Percentiles rank a stretch among this genome's conserved stretches.
Conservation (phyloP, 805 yeast genomes). For the Yamadazyma kitorensis region DNA sequence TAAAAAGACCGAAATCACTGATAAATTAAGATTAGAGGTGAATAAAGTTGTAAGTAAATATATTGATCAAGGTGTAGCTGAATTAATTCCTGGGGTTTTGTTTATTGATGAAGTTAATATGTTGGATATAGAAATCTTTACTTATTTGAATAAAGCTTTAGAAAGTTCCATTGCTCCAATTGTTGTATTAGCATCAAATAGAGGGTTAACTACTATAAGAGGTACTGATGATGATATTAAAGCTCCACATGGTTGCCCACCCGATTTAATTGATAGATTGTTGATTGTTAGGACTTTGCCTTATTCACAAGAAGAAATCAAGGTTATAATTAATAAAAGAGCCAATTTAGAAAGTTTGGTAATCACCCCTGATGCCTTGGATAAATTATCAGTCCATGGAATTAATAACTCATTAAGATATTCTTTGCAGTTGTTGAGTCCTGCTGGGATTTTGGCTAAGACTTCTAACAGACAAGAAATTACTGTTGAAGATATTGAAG, state of each 20-base stretch:
- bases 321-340: conserved; percentile 77
- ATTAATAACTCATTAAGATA: conserved; percentile 80
- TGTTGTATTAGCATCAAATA: conserved; percentile 92
- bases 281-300: conserved; percentile 90
- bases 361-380: conserved; percentile 66
- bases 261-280: conserved; percentile 88
- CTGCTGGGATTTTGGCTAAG: conserved; percentile 80
- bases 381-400: conserved; percentile 71
- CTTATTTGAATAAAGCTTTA: conserved; percentile 89
- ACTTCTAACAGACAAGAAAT: conserved; percentile 71
- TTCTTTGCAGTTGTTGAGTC: conserved; percentile 86
- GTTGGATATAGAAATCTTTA: conserved; percentile 95
- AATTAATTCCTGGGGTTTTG: conserved; percentile 94
- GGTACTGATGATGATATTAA: conserved; percentile 81
- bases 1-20: conserved; percentile 94
- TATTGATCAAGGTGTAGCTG: conserved; percentile 98
- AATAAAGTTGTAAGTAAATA: conserved; percentile 94
- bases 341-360: conserved; percentile 73
- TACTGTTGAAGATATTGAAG: conserved; percentile 70
- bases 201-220: conserved; percentile 88
- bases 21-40: conserved; percentile 88
- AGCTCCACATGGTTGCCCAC: conserved; percentile 96
- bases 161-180: conserved; percentile 92
- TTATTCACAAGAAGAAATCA: conserved; percentile 80
- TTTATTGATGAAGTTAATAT: conserved; percentile 98